Evolutionary conservation across 768 basidiomycete species (phyloP).

Genomic region (Ephemerocybe angulata): DNA sequence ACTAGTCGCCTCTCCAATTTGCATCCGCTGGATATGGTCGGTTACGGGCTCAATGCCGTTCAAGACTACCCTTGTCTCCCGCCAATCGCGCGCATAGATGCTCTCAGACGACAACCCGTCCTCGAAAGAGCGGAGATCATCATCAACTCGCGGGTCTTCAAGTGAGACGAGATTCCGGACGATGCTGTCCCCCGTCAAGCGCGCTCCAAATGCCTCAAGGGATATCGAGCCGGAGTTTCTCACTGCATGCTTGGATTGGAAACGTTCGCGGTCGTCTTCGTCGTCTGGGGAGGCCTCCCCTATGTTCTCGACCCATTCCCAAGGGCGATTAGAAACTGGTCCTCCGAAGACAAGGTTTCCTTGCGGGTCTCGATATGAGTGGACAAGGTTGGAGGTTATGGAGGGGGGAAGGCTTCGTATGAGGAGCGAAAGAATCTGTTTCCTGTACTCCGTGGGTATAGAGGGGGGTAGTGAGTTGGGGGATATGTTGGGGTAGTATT

Average conservation of each 20-base stretch:
- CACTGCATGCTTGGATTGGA: constrained; percentile 34
- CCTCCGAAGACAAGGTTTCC: constrained; percentile 48
- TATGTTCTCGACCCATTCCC: constrained; percentile 84
- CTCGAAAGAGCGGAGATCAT: constrained; percentile 56
- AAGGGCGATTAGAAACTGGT: constrained; percentile 69
- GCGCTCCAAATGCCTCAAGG: constrained; percentile 66
- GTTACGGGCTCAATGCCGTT: constrained; percentile 29
- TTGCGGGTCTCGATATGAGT: constrained; percentile 51
- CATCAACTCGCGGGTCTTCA: constrained; percentile 33
- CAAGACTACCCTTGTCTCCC: constrained; percentile 57
- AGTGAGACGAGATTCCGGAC: constrained; percentile 26
- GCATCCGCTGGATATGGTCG: constrained; percentile 20
- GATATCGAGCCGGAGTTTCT: constrained; percentile 71
- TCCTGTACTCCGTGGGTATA: constrained; percentile 53
- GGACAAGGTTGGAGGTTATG: constrained; percentile 54
- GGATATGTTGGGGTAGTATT: constrained; percentile 54
- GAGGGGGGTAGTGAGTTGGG: constrained; percentile 51
- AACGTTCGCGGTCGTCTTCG: constrained; percentile 37
- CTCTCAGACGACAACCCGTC: constrained; percentile 62
- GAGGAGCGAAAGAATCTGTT: constrained; percentile 56
- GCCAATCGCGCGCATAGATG: constrained; percentile 72
- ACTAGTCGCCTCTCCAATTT: constrained; percentile 16
- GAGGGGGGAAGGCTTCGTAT: constrained; percentile 49
- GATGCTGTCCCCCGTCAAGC: constrained; percentile 59
- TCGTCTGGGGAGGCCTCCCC: constrained; percentile 51